Evolutionary conservation across 257 asterid genomes (phyloP).

Genomic region (Scutellaria baicalensis): DNA sequence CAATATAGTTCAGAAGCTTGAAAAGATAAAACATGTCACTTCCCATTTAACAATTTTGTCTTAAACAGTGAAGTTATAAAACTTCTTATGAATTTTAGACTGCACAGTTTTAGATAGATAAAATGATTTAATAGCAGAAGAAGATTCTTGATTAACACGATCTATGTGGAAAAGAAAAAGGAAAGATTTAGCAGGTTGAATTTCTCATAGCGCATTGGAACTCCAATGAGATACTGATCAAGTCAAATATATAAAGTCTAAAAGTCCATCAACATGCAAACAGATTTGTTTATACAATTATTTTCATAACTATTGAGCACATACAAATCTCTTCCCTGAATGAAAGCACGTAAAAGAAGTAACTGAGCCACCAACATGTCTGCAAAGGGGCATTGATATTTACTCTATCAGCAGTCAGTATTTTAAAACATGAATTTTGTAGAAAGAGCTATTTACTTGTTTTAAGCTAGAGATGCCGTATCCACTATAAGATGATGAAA

Average conservation of each 20-base stretch:
- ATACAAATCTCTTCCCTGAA: background rate
- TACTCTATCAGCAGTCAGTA: background rate
- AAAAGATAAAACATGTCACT: background rate
- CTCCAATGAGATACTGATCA: background rate
- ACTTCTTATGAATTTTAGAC: background rate
- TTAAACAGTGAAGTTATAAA: background rate
- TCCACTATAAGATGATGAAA: slow-evolving; percentile 91
- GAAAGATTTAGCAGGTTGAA: background rate
- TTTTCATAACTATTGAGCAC: background rate
- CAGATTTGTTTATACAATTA: background rate
- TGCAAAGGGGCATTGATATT: background rate
- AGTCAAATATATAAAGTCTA: background rate
- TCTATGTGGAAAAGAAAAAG: background rate
- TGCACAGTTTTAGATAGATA: background rate
- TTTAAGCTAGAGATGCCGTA: slow-evolving; percentile 93
- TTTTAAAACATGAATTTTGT: background rate
- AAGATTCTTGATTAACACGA: background rate
- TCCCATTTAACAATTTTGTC: background rate
- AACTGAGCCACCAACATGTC: background rate
- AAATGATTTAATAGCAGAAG: background rate
- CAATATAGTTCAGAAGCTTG: background rate
- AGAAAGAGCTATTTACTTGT: slow-evolving; percentile 46
- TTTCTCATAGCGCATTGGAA: background rate
- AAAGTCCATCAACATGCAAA: background rate
- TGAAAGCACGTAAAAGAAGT: slow-evolving; percentile 2